Evolutionary conservation across 257 asterid genomes (phyloP).

Genomic region (Gentiana macrophylla): DNA sequence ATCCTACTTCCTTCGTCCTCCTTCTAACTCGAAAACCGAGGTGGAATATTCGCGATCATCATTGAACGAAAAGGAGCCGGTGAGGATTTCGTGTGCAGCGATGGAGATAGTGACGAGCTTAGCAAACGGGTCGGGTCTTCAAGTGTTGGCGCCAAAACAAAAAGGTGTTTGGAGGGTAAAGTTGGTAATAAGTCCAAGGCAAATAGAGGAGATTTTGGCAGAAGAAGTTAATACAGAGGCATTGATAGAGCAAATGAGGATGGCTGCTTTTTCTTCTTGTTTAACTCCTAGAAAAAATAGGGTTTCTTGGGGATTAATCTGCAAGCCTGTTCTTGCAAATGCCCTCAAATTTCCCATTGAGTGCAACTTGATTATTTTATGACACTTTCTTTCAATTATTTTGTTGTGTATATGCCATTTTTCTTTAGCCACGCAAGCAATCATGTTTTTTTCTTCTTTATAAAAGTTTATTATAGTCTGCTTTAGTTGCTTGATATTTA

Average conservation of each 20-base stretch:
- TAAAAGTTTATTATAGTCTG: too few species aligned
- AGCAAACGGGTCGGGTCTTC: conserved; percentile 18
- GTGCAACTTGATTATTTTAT: background rate
- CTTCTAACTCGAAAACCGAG: background rate
- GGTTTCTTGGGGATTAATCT: conserved; percentile 23
- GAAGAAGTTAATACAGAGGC: conserved; percentile 54
- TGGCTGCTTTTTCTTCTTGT: conserved; percentile 29
- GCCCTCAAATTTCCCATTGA: conserved; percentile 9
- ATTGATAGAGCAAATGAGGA: conserved; percentile 62
- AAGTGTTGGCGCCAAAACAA: conserved; percentile 22
- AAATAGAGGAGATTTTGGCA: conserved; percentile 43
- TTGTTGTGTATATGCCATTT: too few species aligned
- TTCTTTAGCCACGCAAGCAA: too few species aligned
- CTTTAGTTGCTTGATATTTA: too few species aligned
- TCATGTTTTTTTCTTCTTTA: too few species aligned
- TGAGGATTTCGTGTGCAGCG: conserved; percentile 16
- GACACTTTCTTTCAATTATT: too few species aligned
- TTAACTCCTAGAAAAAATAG: conserved; percentile 12
- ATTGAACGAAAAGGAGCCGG: conserved; percentile 4
- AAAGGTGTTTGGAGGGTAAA: conserved; percentile 67
- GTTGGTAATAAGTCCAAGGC: conserved; percentile 36
- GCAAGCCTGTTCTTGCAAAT: conserved; percentile 20
- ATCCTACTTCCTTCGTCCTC: conserved; percentile 22
- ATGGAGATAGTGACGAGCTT: conserved; percentile 8
- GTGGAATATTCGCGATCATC: too few species aligned